These are phyloP conservation scores for Phytophthora chlamydospora DNA, from an alignment of 352 stramenopile species.

Conservation along the genomic window DNA sequence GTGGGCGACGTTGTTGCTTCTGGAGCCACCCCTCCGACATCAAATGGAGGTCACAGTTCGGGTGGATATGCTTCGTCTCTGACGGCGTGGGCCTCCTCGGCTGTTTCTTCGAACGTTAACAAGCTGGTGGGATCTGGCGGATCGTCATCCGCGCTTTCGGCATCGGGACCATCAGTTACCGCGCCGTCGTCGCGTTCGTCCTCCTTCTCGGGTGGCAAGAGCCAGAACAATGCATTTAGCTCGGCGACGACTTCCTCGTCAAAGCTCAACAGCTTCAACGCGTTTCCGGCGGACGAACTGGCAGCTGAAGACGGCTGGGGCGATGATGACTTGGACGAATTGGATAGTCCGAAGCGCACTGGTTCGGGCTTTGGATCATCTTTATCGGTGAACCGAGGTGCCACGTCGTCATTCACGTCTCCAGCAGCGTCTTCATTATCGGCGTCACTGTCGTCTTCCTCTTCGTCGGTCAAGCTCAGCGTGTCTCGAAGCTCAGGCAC, in stretches of 20 bases:
- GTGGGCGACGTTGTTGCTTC: conserved; percentile 12
- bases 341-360: conserved; percentile 49
- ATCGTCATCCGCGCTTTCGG: conserved; percentile 30
- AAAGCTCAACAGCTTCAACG: conserved; percentile 36
- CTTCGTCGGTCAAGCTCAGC: conserved; percentile 59
- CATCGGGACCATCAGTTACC: conserved; percentile 10
- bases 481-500: conserved; percentile 33
- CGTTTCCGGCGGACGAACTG: conserved; percentile 56
- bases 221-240: conserved; percentile 19
- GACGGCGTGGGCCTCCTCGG: conserved; percentile 77
- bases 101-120: conserved; percentile 68
- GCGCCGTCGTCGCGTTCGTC: conserved; percentile 36
- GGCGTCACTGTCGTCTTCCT: conserved; percentile 45
- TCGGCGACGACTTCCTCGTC: conserved; percentile 25
- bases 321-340: conserved; percentile 60
- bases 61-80: conserved; percentile 70
- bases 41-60: conserved; percentile 36
- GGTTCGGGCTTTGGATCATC: conserved; percentile 36
- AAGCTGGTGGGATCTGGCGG: conserved; percentile 64
- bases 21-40: conserved; percentile 12
- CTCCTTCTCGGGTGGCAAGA: conserved; percentile 27
- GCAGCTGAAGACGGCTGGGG: conserved; percentile 67
- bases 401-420: conserved; percentile 33
- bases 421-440: conserved; percentile 32
- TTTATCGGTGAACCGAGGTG: conserved; percentile 28